Conservation (phyloP, 108 stramenopile species). For the Chaetoceros muelleri region DNA sequence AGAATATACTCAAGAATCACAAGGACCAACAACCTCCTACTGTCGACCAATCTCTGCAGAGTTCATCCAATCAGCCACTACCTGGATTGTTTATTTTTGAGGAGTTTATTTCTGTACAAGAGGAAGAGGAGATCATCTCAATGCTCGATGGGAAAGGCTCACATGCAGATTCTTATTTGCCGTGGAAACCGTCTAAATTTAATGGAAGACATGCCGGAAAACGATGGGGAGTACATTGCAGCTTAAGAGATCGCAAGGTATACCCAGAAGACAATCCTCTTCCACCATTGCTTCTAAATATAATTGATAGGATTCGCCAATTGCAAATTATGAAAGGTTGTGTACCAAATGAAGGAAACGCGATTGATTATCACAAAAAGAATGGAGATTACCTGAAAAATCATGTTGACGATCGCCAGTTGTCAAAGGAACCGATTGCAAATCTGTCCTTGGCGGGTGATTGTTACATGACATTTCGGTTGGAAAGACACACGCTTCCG, state of each 20-base stretch:
- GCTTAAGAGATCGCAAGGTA: constrained; percentile 34
- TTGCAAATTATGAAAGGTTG: constrained; percentile 10
- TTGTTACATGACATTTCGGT: constrained; percentile 50
- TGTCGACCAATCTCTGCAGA: too few relatives aligned
- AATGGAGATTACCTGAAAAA: constrained; percentile 31
- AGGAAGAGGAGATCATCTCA: constrained; percentile 28
- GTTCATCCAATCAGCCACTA: too few relatives aligned
- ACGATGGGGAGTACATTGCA: constrained; percentile 63
- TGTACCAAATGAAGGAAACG: constrained; percentile 54
- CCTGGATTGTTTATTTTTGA: constrained; percentile 39
- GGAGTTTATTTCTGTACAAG: constrained; percentile 39
- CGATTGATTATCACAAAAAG: constrained; percentile 41
- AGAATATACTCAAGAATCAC: not conserved
- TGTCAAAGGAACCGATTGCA: constrained; percentile 51
- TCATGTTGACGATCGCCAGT: constrained; percentile 54
- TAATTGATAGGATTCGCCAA: constrained; percentile 1
- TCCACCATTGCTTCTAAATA: constrained; percentile 21
- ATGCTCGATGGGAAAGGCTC: constrained; percentile 15
- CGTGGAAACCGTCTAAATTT: constrained; percentile 31
- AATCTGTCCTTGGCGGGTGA: constrained; percentile 46
- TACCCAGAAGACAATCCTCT: constrained; percentile 28
- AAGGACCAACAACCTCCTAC: constrained; percentile 2
- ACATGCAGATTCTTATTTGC: constrained; percentile 6
- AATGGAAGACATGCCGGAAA: constrained; percentile 44
- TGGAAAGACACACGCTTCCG: constrained; percentile 5